These are phyloP conservation scores for Setaria italica DNA, from an alignment of 202 grass and related monocot genomes.

Conservation along the genomic window DNA sequence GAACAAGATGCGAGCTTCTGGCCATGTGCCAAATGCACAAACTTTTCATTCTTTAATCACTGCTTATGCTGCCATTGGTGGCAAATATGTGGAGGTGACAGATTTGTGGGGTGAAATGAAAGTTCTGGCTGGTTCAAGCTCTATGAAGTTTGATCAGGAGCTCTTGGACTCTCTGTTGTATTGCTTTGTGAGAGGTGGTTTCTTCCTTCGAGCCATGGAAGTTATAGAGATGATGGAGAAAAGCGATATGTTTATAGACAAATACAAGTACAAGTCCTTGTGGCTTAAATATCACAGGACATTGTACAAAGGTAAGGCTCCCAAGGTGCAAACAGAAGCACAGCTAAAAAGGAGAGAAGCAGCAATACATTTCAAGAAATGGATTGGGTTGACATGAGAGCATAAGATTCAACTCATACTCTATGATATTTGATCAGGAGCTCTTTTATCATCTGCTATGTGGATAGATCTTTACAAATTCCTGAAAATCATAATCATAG, in stretches of 20 bases:
- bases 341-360: conserved; percentile 91
- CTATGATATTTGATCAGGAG: neutral
- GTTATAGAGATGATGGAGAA: conserved; percentile 91
- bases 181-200: conserved; percentile 96
- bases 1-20: conserved; percentile 79
- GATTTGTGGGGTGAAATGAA: conserved; percentile 99
- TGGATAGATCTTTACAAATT: conserved; percentile 31
- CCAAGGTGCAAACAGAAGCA: conserved; percentile 87
- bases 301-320: conserved; percentile 78
- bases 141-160: conserved; percentile 84
- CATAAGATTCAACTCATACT: neutral
- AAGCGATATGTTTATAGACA: conserved; percentile 81
- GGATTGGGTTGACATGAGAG: conserved; percentile 82
- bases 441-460: neutral
- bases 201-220: conserved; percentile 95
- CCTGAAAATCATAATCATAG: neutral
- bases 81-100: conserved; percentile 80
- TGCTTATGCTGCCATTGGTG: conserved; percentile 83
- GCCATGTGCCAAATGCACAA: conserved; percentile 78
- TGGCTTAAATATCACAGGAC: conserved; percentile 95
- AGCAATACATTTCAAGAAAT: conserved; percentile 78
- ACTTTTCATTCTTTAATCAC: conserved; percentile 89
- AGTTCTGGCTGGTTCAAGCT: conserved; percentile 65
- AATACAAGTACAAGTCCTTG: conserved; percentile 90
- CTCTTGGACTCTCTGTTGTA: conserved; percentile 88